Evolutionary conservation across 306 rosid genomes (phyloP).

Genomic region (Morella rubra): DNA sequence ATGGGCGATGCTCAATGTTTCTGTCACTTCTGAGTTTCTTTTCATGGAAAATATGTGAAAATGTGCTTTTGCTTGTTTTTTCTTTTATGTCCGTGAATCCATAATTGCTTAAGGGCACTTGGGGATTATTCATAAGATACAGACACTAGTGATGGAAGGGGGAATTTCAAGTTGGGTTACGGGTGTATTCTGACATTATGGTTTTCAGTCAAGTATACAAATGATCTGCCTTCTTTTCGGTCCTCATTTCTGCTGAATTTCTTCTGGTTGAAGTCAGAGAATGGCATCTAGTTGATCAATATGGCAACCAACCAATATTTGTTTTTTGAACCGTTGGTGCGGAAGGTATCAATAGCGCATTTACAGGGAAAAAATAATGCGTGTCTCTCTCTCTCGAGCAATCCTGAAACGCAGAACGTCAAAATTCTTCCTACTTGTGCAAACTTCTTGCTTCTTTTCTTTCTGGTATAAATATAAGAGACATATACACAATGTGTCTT

Average conservation of each 20-base stretch:
- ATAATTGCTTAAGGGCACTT: too few species aligned
- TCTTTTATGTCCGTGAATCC: neutral
- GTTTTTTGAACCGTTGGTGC: neutral
- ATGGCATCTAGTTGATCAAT: neutral
- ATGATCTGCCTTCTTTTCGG: neutral
- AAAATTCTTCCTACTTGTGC: neutral
- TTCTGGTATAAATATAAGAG: too few species aligned
- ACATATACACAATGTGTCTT: too few species aligned
- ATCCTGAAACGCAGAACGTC: neutral
- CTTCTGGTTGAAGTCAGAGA: neutral
- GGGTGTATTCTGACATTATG: neutral
- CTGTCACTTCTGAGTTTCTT: neutral
- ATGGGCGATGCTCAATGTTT: neutral
- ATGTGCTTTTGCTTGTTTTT: too few species aligned
- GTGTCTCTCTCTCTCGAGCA: neutral
- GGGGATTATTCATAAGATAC: too few species aligned
- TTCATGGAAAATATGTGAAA: neutral
- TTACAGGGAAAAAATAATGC: neutral
- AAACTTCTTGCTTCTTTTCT: neutral
- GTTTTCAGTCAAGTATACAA: neutral
- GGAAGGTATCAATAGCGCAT: neutral
- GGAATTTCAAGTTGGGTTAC: too few species aligned
- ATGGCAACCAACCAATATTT: neutral
- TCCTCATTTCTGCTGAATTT: neutral
- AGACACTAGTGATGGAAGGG: too few species aligned